Percentiles rank a stretch among this genome's conserved stretches.
phyloP scores from a whole-genome alignment of 352 stramenopile genomes.

The Phytophthora niederhauseri region DNA sequence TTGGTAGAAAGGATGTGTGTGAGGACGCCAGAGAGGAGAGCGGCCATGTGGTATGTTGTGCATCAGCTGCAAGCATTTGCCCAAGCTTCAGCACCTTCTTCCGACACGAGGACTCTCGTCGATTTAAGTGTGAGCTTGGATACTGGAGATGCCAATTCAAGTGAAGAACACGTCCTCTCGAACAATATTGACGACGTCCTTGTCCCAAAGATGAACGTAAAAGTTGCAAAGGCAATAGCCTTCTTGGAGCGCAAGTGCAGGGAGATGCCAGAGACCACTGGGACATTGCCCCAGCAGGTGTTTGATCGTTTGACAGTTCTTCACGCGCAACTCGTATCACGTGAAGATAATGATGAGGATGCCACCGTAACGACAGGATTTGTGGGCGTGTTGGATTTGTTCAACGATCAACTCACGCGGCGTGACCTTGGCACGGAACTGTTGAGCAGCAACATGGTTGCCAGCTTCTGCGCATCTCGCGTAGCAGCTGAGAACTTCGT shows the following conservation, averaged over 20 bases:
- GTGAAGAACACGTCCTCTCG: conserved; percentile 5
- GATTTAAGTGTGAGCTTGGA: too few species aligned
- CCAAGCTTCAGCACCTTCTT: not conserved
- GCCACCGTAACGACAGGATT: conserved; percentile 17
- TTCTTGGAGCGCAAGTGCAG: conserved; percentile 8
- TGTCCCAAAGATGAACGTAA: conserved; percentile 25
- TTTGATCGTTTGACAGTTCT: conserved; percentile 16
- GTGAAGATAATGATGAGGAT: conserved; percentile 10
- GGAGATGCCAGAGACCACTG: not conserved
- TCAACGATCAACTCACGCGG: conserved; percentile 21
- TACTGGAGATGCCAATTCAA: too few species aligned
- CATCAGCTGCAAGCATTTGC: conserved; percentile 30
- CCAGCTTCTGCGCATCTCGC: conserved; percentile 24
- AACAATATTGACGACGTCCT: conserved; percentile 27
- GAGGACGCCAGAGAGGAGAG: conserved; percentile 8
- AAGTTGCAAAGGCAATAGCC: conserved; percentile 21
- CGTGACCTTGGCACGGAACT: conserved; percentile 13
- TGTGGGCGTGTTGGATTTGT: conserved; percentile 19
- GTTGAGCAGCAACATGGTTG: conserved; percentile 12
- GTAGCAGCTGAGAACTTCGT: conserved; percentile 16
- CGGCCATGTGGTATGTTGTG: conserved; percentile 36
- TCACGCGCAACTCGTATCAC: conserved; percentile 10
- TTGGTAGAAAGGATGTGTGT: conserved; percentile 33
- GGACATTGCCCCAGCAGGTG: conserved; percentile 13
- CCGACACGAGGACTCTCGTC: too few species aligned